These are phyloP conservation scores for Pythium myriotylum DNA, from an alignment of 352 stramenopile genomes.

Conservation along the genomic window DNA sequence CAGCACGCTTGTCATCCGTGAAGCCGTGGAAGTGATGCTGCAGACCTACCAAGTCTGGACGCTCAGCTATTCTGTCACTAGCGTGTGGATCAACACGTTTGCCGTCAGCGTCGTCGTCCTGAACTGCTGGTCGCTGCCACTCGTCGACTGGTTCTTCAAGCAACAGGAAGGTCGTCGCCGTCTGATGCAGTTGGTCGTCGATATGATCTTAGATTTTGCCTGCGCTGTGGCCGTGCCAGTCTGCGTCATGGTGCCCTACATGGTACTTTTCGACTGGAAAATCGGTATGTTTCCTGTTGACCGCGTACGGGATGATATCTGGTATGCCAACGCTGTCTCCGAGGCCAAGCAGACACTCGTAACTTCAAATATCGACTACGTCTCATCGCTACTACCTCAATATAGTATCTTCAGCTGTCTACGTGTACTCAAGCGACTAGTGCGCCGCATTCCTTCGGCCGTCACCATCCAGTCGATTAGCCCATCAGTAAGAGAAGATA, in stretches of 20 bases:
- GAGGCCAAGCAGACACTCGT: slow-evolving; percentile 17
- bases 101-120: slow-evolving; percentile 13
- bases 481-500: background rate
- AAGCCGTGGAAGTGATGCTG: slow-evolving; percentile 10
- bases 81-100: slow-evolving; percentile 24
- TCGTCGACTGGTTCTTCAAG: slow-evolving; percentile 1
- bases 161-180: background rate
- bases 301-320: slow-evolving; percentile 6
- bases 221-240: slow-evolving; percentile 18
- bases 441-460: background rate
- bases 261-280: slow-evolving; percentile 4
- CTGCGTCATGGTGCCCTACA: slow-evolving; percentile 16
- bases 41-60: slow-evolving; percentile 21
- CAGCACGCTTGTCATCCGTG: background rate
- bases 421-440: slow-evolving; percentile 10
- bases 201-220: slow-evolving; percentile 20
- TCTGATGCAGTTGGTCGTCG: slow-evolving; percentile 16
- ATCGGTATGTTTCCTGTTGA: background rate
- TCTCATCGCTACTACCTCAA: slow-evolving; percentile 19
- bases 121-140: slow-evolving; percentile 7
- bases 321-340: slow-evolving; percentile 15
- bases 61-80: slow-evolving; percentile 11
- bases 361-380: slow-evolving; percentile 14
- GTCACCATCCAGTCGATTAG: background rate
- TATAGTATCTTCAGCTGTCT: slow-evolving; percentile 18